Evolutionary conservation across 805 yeast genomes (phyloP).

Genomic region (Kodamaea lidongshanica): DNA sequence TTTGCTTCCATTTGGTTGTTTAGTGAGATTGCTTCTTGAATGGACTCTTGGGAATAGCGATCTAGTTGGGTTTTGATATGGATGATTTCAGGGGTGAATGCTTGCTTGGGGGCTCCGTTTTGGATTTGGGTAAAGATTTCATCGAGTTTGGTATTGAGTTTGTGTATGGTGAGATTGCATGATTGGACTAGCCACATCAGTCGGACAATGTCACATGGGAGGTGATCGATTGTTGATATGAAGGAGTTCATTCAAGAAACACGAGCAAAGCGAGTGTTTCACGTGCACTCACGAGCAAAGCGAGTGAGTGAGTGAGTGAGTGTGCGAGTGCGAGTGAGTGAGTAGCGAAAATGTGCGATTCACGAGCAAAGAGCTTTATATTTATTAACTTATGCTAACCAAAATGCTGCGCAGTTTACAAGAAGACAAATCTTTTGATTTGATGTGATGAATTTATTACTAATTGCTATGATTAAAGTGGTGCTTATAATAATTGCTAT

Average conservation of each 20-base stretch:
- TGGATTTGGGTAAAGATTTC: slow-evolving; percentile 7
- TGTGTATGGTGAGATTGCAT: slow-evolving; percentile 25
- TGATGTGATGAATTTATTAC: too few species aligned
- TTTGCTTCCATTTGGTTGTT: slow-evolving; percentile 29
- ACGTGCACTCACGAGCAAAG: slow-evolving; percentile 54
- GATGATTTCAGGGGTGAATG: slow-evolving; percentile 6
- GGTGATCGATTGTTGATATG: slow-evolving; percentile 38
- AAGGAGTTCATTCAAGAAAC: too few species aligned
- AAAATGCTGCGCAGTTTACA: too few species aligned
- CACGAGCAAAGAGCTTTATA: too few species aligned
- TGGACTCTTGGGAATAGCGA: slow-evolving; percentile 16
- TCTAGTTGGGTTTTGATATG: slow-evolving; percentile 10
- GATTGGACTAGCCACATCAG: slow-evolving; percentile 38
- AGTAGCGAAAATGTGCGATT: too few species aligned
- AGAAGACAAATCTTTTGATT: too few species aligned
- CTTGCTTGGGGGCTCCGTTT: not conserved
- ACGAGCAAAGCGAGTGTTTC: slow-evolving; percentile 70
- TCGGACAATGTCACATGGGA: slow-evolving; percentile 39
- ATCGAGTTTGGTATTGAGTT: slow-evolving; percentile 9
- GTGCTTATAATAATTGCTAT: too few species aligned
- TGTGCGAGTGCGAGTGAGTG: too few species aligned
- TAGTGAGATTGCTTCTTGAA: slow-evolving; percentile 23
- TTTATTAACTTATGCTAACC: too few species aligned
- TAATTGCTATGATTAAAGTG: too few species aligned
- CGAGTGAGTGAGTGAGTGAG: too few species aligned